phyloP scores from a whole-genome alignment of 306 rosid genomes.

The Crotalaria pallida region DNA sequence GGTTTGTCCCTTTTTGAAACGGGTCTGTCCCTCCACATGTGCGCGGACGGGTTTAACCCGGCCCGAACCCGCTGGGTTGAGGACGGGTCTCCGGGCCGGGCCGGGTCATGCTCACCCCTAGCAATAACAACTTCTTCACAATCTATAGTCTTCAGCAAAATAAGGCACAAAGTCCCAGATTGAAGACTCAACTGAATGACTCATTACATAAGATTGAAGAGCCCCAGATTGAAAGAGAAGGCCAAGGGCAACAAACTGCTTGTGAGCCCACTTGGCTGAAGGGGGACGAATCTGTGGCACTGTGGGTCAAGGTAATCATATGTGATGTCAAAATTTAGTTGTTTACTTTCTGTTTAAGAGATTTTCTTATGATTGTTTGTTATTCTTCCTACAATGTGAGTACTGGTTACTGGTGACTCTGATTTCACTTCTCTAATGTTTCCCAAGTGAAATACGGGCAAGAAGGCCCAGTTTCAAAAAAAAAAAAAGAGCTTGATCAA shows the following conservation, averaged over 20 bases:
- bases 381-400: not conserved
- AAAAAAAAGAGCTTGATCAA: too few species aligned
- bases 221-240: constrained; percentile 34
- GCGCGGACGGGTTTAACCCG: too few species aligned
- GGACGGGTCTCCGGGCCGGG: too few species aligned
- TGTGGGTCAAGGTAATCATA: constrained; percentile 84
- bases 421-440: not conserved
- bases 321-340: not conserved
- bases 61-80: too few species aligned
- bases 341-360: not conserved
- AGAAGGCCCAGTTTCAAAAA: too few species aligned
- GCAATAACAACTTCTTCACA: too few species aligned
- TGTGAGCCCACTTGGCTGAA: constrained; percentile 61
- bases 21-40: too few species aligned
- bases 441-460: too few species aligned
- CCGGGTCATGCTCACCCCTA: too few species aligned
- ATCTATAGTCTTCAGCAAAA: too few species aligned
- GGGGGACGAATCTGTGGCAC: constrained; percentile 62
- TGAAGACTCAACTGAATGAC: constrained; percentile 25
- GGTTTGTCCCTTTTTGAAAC: too few species aligned
- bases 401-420: not conserved
- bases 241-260: constrained; percentile 31
- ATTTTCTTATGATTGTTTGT: not conserved
- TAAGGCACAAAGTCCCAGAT: too few species aligned
- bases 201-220: constrained; percentile 29